phyloP scores from a whole-genome alignment of 805 yeast species.

The Wickerhamiella kurtzmanii region DNA sequence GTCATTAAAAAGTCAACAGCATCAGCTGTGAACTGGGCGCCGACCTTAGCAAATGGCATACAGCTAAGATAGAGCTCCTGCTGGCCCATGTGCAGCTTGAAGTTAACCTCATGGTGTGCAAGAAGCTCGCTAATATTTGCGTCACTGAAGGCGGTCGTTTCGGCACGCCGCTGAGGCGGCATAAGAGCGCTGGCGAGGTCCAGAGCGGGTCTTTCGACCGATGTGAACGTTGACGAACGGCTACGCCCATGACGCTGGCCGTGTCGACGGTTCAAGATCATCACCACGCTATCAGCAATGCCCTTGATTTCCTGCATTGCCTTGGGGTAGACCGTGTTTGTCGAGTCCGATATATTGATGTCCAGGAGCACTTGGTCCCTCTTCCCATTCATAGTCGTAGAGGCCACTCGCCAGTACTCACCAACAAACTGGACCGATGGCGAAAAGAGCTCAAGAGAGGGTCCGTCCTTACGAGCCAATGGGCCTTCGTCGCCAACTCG shows the following conservation, averaged over 20 bases:
- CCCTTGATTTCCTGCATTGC: slow-evolving; percentile 46
- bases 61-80: slow-evolving; percentile 74
- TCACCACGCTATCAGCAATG: neutral
- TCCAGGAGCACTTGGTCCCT: slow-evolving; percentile 29
- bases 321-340: slow-evolving; percentile 52
- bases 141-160: neutral
- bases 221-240: neutral
- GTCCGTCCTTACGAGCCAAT: slow-evolving; percentile 5
- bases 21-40: slow-evolving; percentile 65
- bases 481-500: slow-evolving; percentile 19
- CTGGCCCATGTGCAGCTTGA: slow-evolving; percentile 42
- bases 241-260: neutral
- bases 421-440: slow-evolving; percentile 57
- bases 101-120: slow-evolving; percentile 6
- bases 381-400: slow-evolving; percentile 24
- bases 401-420: slow-evolving; percentile 30
- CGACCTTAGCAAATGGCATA: slow-evolving; percentile 87
- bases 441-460: slow-evolving; percentile 43
- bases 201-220: neutral
- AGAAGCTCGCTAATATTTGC: neutral
- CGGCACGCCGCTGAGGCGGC: neutral
- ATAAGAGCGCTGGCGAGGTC: neutral
- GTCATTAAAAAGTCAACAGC: slow-evolving; percentile 48
- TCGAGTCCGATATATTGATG: slow-evolving; percentile 51
- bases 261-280: neutral